phyloP scores from a whole-genome alignment of 225 moss, liverwort and hornwort species.

The Sphagnum contortum region DNA sequence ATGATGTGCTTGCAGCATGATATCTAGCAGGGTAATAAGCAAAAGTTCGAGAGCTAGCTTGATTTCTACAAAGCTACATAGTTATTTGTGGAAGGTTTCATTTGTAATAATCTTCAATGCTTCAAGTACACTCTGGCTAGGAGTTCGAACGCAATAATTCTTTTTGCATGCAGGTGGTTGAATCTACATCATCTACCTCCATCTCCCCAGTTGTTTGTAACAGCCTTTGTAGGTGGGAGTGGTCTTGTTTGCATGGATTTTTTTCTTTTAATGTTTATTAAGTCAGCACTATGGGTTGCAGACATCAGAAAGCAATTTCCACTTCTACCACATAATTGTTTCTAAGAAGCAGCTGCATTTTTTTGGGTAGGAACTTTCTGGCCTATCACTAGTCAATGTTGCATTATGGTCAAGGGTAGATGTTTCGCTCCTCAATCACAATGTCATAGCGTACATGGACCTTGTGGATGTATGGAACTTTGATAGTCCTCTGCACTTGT shows the following conservation, averaged over 20 bases:
- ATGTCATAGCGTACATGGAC: constrained; percentile 61
- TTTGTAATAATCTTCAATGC: too few species aligned
- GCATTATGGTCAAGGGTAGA: constrained; percentile 53
- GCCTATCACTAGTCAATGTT: constrained; percentile 60
- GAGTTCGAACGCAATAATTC: too few species aligned
- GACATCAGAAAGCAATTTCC: constrained; percentile 86
- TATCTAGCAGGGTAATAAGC: too few species aligned
- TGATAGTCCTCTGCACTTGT: not conserved
- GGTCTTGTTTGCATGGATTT: not conserved
- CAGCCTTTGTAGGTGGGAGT: too few species aligned
- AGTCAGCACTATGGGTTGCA: constrained; percentile 25
- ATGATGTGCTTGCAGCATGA: too few species aligned
- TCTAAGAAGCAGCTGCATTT: constrained; percentile 80
- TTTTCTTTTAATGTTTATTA: not conserved
- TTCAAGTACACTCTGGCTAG: too few species aligned
- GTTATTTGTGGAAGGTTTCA: not conserved
- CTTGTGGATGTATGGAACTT: not conserved
- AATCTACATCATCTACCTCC: too few species aligned
- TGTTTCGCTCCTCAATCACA: constrained; percentile 66
- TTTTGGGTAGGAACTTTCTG: constrained; percentile 57
- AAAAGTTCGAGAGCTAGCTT: too few species aligned
- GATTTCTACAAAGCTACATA: too few species aligned
- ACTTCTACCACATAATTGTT: constrained; percentile 64
- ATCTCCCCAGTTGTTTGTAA: too few species aligned
- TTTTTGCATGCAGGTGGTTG: too few species aligned